Evolutionary conservation across 1,284 basidiomycete species (phyloP).

Genomic region (Testicularia cyperi): DNA sequence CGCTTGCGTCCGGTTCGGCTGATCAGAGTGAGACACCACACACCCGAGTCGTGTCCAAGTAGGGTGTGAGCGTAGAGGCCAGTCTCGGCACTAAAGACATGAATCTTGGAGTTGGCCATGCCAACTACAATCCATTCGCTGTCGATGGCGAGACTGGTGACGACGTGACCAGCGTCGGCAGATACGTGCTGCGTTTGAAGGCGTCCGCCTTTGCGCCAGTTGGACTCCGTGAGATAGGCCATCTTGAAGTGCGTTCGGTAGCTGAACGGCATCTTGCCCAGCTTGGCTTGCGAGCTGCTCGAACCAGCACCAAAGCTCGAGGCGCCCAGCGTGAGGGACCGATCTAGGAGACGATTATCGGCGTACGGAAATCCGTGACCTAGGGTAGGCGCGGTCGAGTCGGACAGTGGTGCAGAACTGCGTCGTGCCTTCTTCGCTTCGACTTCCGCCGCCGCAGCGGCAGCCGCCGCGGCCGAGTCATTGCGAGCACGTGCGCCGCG

Average conservation of each 20-base stretch:
- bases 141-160: conserved; percentile 85
- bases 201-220: conserved; percentile 80
- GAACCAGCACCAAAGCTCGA: not conserved
- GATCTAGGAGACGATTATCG: not conserved
- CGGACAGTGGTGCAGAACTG: conserved; percentile 1
- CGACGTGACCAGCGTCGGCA: conserved; percentile 69
- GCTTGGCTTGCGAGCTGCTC: conserved; percentile 1
- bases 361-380: not conserved
- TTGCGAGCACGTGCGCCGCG: too few species aligned
- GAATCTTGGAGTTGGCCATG: conserved; percentile 82
- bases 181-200: conserved; percentile 72
- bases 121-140: conserved; percentile 83
- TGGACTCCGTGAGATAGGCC: conserved; percentile 74
- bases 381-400: not conserved
- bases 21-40: conserved; percentile 85
- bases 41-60: conserved; percentile 81
- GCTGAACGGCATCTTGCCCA: conserved; percentile 62
- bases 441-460: not conserved
- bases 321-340: not conserved
- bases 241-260: conserved; percentile 75
- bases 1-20: conserved; percentile 20
- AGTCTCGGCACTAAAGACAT: conserved; percentile 79
- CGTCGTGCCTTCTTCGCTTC: conserved; percentile 4
- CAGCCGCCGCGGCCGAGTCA: too few species aligned
- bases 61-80: conserved; percentile 78